These are phyloP conservation scores for Suillus sp. DNA, from an alignment of 768 basidiomycete species.

Conservation along the genomic window DNA sequence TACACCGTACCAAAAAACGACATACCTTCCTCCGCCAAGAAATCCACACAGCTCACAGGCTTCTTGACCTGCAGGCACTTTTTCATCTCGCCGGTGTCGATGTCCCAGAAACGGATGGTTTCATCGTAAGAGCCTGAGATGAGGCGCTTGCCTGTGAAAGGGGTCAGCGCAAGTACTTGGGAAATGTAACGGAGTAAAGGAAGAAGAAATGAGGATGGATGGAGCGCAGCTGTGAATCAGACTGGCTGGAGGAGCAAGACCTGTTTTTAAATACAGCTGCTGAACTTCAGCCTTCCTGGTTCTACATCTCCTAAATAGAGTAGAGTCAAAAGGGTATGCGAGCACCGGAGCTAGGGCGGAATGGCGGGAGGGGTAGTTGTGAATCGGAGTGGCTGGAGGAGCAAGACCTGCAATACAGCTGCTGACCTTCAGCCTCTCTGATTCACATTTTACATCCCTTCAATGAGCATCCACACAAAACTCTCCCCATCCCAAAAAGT, in stretches of 20 bases:
- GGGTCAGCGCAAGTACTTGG: background rate
- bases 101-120: constrained; percentile 91
- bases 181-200: background rate
- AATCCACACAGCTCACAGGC: constrained; percentile 89
- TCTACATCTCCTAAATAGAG: background rate
- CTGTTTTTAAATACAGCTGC: background rate
- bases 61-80: constrained; percentile 85
- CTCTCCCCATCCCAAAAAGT: no score
- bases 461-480: background rate
- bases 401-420: background rate
- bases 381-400: background rate
- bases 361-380: background rate
- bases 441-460: background rate
- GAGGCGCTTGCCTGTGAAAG: constrained; percentile 60
- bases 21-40: constrained; percentile 75
- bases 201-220: background rate
- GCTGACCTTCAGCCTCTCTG: background rate
- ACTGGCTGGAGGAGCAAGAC: background rate
- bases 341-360: background rate
- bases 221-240: background rate
- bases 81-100: constrained; percentile 64
- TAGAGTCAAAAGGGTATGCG: background rate
- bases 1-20: background rate
- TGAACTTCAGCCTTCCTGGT: background rate
- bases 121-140: constrained; percentile 93